Base-by-base conservation (phyloP, 2,329 filamentous ascomycete genomes). In the Fusarium piperis region DNA sequence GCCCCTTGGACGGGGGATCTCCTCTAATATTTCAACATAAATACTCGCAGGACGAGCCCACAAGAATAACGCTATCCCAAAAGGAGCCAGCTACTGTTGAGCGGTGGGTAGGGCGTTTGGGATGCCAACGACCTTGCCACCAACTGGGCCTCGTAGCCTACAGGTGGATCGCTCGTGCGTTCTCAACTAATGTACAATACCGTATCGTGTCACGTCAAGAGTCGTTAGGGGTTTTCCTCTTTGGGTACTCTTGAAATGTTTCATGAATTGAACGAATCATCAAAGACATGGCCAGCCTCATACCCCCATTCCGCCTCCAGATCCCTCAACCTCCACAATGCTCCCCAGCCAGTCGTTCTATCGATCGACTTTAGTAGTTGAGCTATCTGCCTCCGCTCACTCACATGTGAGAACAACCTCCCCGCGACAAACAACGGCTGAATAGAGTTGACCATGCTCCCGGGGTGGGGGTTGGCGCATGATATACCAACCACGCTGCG, bases 351-450 rank as follows among this genome's bases (percentile, higher is more conserved):
- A 1, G 84, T 87, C 9, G 82, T 79, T 5, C 79, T 75, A 65
- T 87, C 85, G 26, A 87, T 85, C 6, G 79, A 79, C 12, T 80
- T 81, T 18, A 87, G 81, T 3, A 84, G 73, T 10, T 81, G 76
- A 0, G 78, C 76, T 7, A 84, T 76, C 26, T 78, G 72, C 2
- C 78, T 71, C 10, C 79, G 80, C 58, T 84, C 79, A 23, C 72
- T 72, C 1, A 77, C 79, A 68, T 87, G 85, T 6, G 83, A 87
- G 35, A 88, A 80, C 0, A 87, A 68, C 16, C 81, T 82, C 0
- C 85, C 86, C 0, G 86, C 86, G 18, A 88, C 78, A 77, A 83
- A 87, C 0, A 88, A 78, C 0, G 86, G 86, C 60, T 87, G 86
- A 6, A 87, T 85, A 11, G 85, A 84, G 64, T 88, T 87, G 35